These are phyloP conservation scores for Rhizopogon sp. DNA, from an alignment of 768 basidiomycete genomes.

Conservation along the genomic window DNA sequence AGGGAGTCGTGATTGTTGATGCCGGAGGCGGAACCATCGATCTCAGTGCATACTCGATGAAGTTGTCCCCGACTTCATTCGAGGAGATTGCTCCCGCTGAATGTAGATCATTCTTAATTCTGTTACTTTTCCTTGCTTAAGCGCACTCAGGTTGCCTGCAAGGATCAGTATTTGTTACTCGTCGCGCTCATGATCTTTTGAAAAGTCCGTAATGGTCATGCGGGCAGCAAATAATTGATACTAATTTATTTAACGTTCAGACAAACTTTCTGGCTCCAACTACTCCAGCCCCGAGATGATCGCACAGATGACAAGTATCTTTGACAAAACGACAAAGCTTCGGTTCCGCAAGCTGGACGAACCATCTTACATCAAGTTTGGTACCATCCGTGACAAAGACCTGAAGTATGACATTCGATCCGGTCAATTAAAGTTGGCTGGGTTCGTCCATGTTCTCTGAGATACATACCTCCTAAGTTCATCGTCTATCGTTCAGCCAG, in stretches of 20 bases:
- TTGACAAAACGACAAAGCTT: constrained; percentile 33
- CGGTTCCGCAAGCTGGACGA: constrained; percentile 32
- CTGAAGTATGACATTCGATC: constrained; percentile 24
- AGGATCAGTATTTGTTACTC: constrained; percentile 33
- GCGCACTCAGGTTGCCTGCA: constrained; percentile 28
- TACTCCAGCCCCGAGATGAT: constrained; percentile 26
- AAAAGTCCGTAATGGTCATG: constrained; percentile 13
- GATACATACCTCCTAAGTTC: not conserved
- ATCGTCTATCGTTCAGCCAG: not conserved
- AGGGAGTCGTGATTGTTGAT: constrained; percentile 41
- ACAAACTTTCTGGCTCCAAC: constrained; percentile 22
- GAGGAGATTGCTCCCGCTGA: not conserved
- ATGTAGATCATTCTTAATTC: too few species aligned
- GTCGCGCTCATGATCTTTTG: constrained; percentile 22
- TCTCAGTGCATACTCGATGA: constrained; percentile 31
- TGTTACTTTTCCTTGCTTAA: not conserved
- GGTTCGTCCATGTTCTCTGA: not conserved
- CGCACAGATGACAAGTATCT: constrained; percentile 25
- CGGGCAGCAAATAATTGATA: not conserved
- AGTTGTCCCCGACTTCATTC: not conserved
- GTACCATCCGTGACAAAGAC: constrained; percentile 30
- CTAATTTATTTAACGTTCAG: constrained; percentile 7
- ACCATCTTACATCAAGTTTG: constrained; percentile 34
- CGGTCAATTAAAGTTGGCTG: not conserved
- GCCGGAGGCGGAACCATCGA: constrained; percentile 40